A percentile compares a stretch with the other conserved stretches of the same genome.
These are phyloP conservation scores for Zea luxurians DNA, from an alignment of 176 grass and related monocot species.

Conservation along the genomic window DNA sequence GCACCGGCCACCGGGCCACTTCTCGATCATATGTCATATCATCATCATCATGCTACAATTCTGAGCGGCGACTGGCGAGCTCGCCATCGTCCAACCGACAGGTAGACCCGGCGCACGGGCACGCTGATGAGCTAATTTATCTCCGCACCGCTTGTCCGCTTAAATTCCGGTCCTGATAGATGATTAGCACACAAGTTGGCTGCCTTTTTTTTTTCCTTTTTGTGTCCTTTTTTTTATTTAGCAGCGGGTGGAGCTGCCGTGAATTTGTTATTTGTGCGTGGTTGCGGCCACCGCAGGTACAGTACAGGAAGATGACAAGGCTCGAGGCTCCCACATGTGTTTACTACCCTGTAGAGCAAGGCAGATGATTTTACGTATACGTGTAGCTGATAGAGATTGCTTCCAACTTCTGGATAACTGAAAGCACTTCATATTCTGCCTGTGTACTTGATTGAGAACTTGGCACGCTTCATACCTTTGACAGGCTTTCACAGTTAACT, in stretches of 20 bases:
- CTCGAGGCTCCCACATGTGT: neutral
- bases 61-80: constrained; percentile 1
- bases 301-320: neutral
- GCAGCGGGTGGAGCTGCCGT: neutral
- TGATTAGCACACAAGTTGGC: neutral
- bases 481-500: neutral
- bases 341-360: neutral
- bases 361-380: no score
- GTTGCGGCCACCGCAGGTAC: neutral
- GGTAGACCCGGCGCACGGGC: neutral
- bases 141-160: neutral
- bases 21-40: constrained; percentile 2
- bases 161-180: neutral
- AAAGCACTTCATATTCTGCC: neutral
- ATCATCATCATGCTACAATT: constrained; percentile 7
- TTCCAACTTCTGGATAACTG: neutral
- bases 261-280: neutral
- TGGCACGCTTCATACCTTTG: neutral
- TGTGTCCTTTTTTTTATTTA: neutral
- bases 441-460: neutral
- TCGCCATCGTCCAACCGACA: neutral
- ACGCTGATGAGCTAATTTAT: neutral
- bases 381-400: neutral
- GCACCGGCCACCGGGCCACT: no score
- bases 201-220: neutral